Base-by-base conservation (phyloP, 345 rosid species). In the Stellera chamaejasme region DNA sequence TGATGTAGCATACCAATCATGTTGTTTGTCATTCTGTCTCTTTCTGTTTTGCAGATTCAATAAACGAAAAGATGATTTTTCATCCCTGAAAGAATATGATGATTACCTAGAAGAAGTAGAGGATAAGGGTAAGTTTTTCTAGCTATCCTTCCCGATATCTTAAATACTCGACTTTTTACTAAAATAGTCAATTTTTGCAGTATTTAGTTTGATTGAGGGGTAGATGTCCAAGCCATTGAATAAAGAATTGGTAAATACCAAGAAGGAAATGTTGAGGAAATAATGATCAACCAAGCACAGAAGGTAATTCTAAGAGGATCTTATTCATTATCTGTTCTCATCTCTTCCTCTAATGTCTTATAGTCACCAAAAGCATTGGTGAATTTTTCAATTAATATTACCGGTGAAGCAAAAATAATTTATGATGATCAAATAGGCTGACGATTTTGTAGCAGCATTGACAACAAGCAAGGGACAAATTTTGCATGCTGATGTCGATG, bases 41-140 rank as follows among this genome's bases (percentile, higher is more conserved):
- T 14, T 7, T 26, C 25, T 14, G 13, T 61, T 63, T 53, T 55
- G 19, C 58, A 93, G 99, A 78, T 93, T 52, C 74, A 93, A 93
- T 65, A 93, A 78, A 78, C 75, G 92, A 65, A 88, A 87, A 72
- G 96, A 89, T 7, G 97, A 87, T 75, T 93, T 90, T 56, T 72
- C 85, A 26, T 80, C 88, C 43, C 46, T 90, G 65, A 76, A 43
- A 53, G 99, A 87, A 61, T 94, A 90, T 72, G 85, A 90, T 70
- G 92, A 94, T 77, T 90, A 85, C 72, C 78, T 89, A 77, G 97
- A 90, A 72, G 90, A 87, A 68, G 96, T 94, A 44, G 99, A 93
- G 79, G 84, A 87, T 60, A 90, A 89, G 95, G 70, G 99, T 93
- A 70, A 59, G 91, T 68, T 55, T 50, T 55, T 56, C 62, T 47